Base-by-base conservation (phyloP, 192 early-diverging fungal genomes). In the Haplosporangium gracile region DNA sequence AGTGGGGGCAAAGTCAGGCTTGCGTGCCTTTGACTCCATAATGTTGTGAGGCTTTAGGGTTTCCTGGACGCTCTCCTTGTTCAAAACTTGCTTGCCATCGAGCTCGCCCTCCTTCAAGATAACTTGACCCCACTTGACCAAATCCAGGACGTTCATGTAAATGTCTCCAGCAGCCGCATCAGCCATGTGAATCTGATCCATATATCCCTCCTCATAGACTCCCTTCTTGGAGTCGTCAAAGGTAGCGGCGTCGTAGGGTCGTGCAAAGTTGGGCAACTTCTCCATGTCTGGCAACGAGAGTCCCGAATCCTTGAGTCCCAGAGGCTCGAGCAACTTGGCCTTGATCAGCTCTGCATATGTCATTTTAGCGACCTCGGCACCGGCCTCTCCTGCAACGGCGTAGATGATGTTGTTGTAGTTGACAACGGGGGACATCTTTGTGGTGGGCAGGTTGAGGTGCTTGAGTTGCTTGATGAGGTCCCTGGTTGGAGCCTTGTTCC, bases 221-320 rank as follows among this genome's bases (percentile, higher is more conserved):
- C 76, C 82, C 32, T 83, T 72, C 34, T 70, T 71, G 38, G 82
- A 76, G 47, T 78, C 82, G 51, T 83, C 76, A 26, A 83, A 75
- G 1, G 57, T 68, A 7, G 45, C 74, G 0, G 76, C 82, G 22
- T 74, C 38, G 38, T 73, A 78, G 1, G 82, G 82, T 36, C 74
- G 63, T 0, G 76, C 76, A 34, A 75, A 53, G 65, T 83, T 78
- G 51, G 71, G 6, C 26, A 26, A 43, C 20, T 69, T 70, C 4
- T 42, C 72, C 82, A 83, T 83, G 36, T 77, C 76, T 34, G 24
- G 9, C 8, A 20, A 20, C 15, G 38, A 71, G 65, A 83, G 70
- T 42, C 82, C 82, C 32, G 76, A 57, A 65, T 78, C 57, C 16
- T 18, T 74, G 11, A 83, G 36, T 18, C 82, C 76, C 39, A 83